Percentiles rank a stretch among this genome's conserved stretches.
phyloP scores from a whole-genome alignment of 805 yeast species.

The Soucietia sequanensis region DNA sequence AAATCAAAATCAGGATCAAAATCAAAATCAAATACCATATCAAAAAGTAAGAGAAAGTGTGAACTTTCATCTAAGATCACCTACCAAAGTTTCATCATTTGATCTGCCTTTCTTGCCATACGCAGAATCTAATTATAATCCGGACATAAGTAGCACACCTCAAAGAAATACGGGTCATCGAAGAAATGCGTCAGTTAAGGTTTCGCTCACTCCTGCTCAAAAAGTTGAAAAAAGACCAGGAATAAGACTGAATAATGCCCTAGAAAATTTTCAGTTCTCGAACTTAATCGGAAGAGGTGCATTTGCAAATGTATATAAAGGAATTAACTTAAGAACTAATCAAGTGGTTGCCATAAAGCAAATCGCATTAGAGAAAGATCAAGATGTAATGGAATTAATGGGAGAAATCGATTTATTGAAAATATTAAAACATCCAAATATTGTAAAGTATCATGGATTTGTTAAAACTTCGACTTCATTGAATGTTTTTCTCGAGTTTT shows the following conservation, averaged over 20 bases:
- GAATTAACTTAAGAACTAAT: slow-evolving; percentile 61
- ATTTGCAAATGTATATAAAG: slow-evolving; percentile 81
- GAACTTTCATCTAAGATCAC: neutral
- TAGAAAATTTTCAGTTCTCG: slow-evolving; percentile 50
- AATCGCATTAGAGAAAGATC: slow-evolving; percentile 55
- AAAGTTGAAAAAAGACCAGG: slow-evolving; percentile 45
- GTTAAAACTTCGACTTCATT: slow-evolving; percentile 52
- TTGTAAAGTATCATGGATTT: slow-evolving; percentile 68
- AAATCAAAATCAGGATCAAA: slow-evolving; percentile 9
- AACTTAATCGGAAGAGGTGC: slow-evolving; percentile 88
- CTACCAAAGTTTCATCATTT: neutral
- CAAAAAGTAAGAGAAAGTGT: too few species aligned
- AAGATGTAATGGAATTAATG: slow-evolving; percentile 48
- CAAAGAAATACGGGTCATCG: slow-evolving; percentile 12
- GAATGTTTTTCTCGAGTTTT: slow-evolving; percentile 61
- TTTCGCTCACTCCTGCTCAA: slow-evolving; percentile 53
- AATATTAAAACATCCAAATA: slow-evolving; percentile 62
- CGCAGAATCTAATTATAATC: neutral
- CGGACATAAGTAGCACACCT: slow-evolving; percentile 5
- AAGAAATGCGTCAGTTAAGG: slow-evolving; percentile 33
- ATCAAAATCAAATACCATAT: slow-evolving; percentile 5
- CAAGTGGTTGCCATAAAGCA: slow-evolving; percentile 80
- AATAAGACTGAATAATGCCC: slow-evolving; percentile 35
- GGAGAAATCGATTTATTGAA: slow-evolving; percentile 67
- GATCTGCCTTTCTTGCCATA: neutral